Percentiles rank a stretch among this genome's conserved stretches.
These are phyloP conservation scores for Alnus rubra DNA, from an alignment of 306 rosid genomes.

Conservation along the genomic window DNA sequence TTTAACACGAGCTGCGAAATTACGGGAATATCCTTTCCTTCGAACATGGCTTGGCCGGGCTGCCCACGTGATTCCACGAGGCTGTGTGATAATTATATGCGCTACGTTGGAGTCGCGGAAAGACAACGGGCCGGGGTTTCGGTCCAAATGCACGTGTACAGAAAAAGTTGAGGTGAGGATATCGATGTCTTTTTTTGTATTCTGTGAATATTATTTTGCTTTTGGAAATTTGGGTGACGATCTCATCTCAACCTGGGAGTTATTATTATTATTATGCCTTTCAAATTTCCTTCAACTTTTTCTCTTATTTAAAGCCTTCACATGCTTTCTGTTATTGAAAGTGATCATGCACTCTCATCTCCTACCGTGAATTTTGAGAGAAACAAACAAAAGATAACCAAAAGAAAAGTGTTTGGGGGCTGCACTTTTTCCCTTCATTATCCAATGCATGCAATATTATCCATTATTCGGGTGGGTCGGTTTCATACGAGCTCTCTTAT, in stretches of 20 bases:
- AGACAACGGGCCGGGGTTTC: conserved; percentile 46
- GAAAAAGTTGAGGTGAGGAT: conserved; percentile 45
- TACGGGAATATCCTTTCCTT: conserved; percentile 30
- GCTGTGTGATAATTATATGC: not conserved
- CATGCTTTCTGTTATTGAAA: not conserved
- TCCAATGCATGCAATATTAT: no score
- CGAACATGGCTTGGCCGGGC: conserved; percentile 17
- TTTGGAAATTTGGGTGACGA: conserved; percentile 1
- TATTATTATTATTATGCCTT: not conserved
- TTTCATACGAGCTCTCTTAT: no score
- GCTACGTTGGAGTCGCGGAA: conserved; percentile 20
- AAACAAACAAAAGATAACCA: not conserved
- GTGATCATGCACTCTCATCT: not conserved
- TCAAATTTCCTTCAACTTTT: not conserved
- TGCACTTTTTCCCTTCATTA: no score
- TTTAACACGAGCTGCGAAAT: not conserved
- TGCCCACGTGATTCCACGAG: conserved; percentile 1
- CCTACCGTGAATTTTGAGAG: not conserved
- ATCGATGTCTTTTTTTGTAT: conserved; percentile 21
- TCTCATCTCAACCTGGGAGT: not conserved
- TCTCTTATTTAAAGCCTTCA: not conserved
- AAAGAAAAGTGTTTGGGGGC: no score
- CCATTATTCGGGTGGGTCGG: no score
- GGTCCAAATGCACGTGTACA: conserved; percentile 52
- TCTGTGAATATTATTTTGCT: conserved; percentile 42